These are phyloP conservation scores for Ustilago lituana DNA, from an alignment of 1,284 basidiomycete genomes.

Conservation along the genomic window DNA sequence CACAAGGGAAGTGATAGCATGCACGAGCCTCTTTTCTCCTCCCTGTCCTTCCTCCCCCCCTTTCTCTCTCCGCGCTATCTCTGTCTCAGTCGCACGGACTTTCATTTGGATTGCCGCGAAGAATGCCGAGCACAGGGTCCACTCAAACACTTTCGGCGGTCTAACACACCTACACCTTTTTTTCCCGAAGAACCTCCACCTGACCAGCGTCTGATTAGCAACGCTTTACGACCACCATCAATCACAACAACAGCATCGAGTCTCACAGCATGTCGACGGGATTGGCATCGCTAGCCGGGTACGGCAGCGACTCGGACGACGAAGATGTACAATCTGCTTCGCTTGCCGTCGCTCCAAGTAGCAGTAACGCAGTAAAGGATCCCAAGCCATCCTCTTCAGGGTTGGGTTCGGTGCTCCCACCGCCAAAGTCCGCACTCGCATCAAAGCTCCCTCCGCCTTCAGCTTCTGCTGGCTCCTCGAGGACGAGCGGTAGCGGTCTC, in stretches of 20 bases:
- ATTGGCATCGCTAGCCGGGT: conserved; percentile 32
- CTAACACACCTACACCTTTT: too few species aligned
- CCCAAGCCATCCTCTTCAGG: conserved; percentile 7
- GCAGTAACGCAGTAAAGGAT: conserved; percentile 9
- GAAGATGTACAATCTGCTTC: neutral
- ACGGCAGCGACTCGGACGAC: conserved; percentile 38
- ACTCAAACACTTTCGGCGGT: too few species aligned
- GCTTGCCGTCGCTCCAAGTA: neutral
- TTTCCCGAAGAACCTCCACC: too few species aligned
- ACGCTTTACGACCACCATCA: conserved; percentile 3
- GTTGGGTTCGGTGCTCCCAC: conserved; percentile 24
- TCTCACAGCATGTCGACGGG: conserved; percentile 20
- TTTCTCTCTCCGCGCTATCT: too few species aligned
- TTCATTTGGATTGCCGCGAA: conserved; percentile 20
- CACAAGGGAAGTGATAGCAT: neutral
- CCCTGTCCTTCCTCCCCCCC: too few species aligned
- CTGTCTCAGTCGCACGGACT: too few species aligned
- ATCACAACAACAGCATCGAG: conserved; percentile 1
- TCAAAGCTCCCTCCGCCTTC: conserved; percentile 29
- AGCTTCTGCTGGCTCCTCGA: conserved; percentile 5
- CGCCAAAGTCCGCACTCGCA: conserved; percentile 16
- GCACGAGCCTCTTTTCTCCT: conserved; percentile 19
- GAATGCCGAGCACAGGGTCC: conserved; percentile 18
- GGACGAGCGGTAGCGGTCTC: conserved; percentile 6
- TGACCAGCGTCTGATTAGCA: too few species aligned